Evolutionary conservation across 2,329 filamentous ascomycete genomes (phyloP).

Genomic region (Orbilia blumenaviensis): DNA sequence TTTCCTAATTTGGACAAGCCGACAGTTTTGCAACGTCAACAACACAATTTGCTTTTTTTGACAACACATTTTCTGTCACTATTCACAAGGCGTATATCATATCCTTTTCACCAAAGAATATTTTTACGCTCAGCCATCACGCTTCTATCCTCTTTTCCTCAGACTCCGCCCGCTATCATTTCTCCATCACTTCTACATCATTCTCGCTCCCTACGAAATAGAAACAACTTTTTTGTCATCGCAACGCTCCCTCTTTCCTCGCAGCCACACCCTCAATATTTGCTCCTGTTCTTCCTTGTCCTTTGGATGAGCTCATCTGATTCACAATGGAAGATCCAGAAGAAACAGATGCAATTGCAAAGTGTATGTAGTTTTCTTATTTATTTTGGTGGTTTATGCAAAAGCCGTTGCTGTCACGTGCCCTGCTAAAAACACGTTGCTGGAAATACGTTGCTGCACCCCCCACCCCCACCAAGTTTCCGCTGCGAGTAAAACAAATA

Average conservation of each 20-base stretch:
- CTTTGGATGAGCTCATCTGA: constrained; percentile 9
- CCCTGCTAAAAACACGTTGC: background rate
- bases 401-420: background rate
- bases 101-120: background rate
- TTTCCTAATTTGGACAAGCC: background rate
- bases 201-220: background rate
- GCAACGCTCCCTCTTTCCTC: background rate
- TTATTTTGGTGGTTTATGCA: background rate
- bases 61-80: background rate
- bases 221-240: background rate
- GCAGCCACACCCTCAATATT: background rate
- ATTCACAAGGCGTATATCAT: background rate
- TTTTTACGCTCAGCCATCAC: background rate
- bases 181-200: background rate
- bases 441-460: background rate
- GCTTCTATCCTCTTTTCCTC: background rate
- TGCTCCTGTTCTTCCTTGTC: background rate
- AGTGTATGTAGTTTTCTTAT: background rate
- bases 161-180: background rate
- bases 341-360: constrained; percentile 11
- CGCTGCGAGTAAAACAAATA: background rate
- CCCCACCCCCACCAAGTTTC: background rate
- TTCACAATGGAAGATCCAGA: constrained; percentile 9
- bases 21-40: background rate
- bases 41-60: background rate